Evolutionary conservation across 2,329 filamentous ascomycete genomes (phyloP), one percentile per base, ranked within the genome.

Genomic region (Penicillium paneum): DNA sequence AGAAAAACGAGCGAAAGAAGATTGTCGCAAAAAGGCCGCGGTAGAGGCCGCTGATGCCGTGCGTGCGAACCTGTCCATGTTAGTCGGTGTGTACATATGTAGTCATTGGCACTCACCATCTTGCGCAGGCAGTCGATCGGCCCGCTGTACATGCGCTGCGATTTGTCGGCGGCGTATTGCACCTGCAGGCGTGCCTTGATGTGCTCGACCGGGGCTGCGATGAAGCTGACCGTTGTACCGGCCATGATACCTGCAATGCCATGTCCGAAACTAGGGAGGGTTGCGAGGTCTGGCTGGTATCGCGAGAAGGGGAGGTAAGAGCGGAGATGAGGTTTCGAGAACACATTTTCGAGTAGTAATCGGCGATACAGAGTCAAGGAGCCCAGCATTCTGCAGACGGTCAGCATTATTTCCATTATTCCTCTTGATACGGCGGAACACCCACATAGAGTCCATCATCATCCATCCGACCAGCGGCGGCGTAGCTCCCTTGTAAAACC

Each of bases 381-480:
- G 39, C 94, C 94, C 32, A 97, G 83, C 92, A 97, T 96, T 55
- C 77, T 79, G 52, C 11, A 54, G 15, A 6, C 5, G 3, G n/a
- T 43, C 32, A 24, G 17, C 1, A 41, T 2, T 5, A 32, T 32
- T 12, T 13, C 13, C 1, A 42, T 2, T 8, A 32, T 32, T 10
- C 17, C 13, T 35, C 5, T 11, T 10, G 1, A 11, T 17, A 21
- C 21, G 5, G 15, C 2, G 26, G 3, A 21, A 5, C 28, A 28
- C 75, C 61, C 72, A 82, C 77, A 88, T 72, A 51, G 82, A 85
- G 77, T 99, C 94, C 93, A 97, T 97, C 68, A 95, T 90, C 89
- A 97, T 96, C 94, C 94, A 97, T 65, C 94, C 94, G 48, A 97
- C 85, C 45, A 97, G 79, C 49, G 94, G 94, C 52, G 93, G 93